Evolutionary conservation across 1,284 basidiomycete species (phyloP), one percentile per base, ranked within the genome.

Genomic region (Golubevia pallescens): DNA sequence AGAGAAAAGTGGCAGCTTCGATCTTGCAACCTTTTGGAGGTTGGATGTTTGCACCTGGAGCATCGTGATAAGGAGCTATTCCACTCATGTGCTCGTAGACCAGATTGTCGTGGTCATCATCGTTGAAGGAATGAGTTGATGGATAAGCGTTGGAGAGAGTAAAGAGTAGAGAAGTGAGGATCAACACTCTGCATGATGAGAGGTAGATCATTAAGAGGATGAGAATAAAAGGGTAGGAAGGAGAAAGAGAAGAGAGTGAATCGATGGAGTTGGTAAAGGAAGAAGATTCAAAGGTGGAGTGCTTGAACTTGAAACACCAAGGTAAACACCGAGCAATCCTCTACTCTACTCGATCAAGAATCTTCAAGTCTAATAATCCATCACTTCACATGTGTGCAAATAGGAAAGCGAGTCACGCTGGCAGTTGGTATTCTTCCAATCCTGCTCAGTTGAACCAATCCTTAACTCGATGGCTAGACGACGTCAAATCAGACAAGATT

Each of bases 341-440:
- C 20, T n/a, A 4, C 57, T 19, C 20, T 32, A 58, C 54, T 23
- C 54, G 7, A 56, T 13, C 54, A 23, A 24, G 13, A 23, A 23
- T 21, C 6, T 56, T 21, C 21, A 24, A 21, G 8, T 24, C 54
- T 56, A 21, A 13, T 56, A n/a, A 16, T 14, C 57, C 38, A 16
- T 20, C 38, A 14, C 56, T 14, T 19, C 3, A 7, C 14, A 28
- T 57, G 2, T 32, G 8, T 20, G 5, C n/a, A 20, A 24, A 19
- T 0, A 57, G 77, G 2, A 20, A 62, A 28, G 78, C 79, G 0
- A 70, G 73, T 3, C 79, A 81, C 38, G 75, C 79, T 8, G 77
- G 79, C 23, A 72, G 69, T 61, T 81, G 79, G 79, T 81, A 81
- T 65, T 69, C 70, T 7, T 54, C 68, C 38, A 62, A 73, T 48